These are phyloP conservation scores for Colletotrichum siamense DNA, from an alignment of 2,329 filamentous ascomycete species.

Conservation along the genomic window DNA sequence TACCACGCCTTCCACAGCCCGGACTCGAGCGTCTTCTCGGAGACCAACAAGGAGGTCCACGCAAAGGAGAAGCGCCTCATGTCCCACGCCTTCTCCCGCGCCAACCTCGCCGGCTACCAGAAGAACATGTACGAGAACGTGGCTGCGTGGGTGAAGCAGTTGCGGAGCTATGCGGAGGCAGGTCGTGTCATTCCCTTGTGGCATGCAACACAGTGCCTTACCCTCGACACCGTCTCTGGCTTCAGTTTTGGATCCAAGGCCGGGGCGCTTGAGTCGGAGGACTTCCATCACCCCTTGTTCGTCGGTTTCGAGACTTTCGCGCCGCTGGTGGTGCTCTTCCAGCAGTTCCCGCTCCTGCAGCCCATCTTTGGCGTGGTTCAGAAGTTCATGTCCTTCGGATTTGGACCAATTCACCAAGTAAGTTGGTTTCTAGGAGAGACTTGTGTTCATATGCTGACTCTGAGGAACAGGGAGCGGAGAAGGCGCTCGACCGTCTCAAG, in stretches of 20 bases:
- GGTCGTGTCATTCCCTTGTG: background rate
- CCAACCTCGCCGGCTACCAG: background rate
- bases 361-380: background rate
- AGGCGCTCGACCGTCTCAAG: background rate
- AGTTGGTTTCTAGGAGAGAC: fast-evolving
- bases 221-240: background rate
- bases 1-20: background rate
- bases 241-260: background rate
- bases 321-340: background rate
- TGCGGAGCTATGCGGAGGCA: background rate
- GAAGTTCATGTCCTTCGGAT: background rate
- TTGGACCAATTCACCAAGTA: background rate
- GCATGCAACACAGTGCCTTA: background rate
- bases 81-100: background rate
- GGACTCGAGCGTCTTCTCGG: background rate
- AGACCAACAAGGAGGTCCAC: background rate
- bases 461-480: background rate
- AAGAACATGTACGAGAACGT: background rate
- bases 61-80: background rate
- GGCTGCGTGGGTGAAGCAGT: background rate
- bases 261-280: background rate
- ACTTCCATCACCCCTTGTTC: background rate
- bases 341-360: background rate
- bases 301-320: background rate
- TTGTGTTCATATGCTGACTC: background rate